These are phyloP conservation scores for Citrullus amarus DNA, from an alignment of 306 rosid genomes.

Conservation along the genomic window DNA sequence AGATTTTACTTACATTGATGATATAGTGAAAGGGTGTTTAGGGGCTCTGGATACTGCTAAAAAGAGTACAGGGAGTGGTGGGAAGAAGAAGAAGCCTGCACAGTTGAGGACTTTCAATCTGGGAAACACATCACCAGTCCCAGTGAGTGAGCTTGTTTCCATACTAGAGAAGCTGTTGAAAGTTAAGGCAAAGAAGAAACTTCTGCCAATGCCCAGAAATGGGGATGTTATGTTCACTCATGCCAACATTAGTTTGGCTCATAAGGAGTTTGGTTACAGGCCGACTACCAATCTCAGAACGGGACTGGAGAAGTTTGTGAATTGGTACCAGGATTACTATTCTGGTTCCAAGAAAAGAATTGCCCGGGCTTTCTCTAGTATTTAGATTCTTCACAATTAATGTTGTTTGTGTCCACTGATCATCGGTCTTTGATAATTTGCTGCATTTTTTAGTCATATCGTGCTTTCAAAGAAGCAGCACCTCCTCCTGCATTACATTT, in stretches of 20 bases:
- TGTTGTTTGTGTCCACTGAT: background rate
- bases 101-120: constrained; percentile 68
- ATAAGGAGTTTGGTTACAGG: constrained; percentile 52
- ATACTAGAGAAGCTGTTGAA: constrained; percentile 74
- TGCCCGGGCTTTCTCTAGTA: constrained; percentile 21
- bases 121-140: constrained; percentile 78
- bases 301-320: constrained; percentile 69
- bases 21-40: constrained; percentile 64
- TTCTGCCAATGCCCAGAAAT: constrained; percentile 62
- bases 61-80: constrained; percentile 80
- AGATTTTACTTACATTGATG: constrained; percentile 84
- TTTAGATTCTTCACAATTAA: constrained; percentile 7
- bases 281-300: constrained; percentile 65
- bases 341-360: constrained; percentile 34
- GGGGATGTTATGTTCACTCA: constrained; percentile 82
- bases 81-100: constrained; percentile 69
- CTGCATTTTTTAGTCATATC: background rate
- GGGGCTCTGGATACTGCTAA: constrained; percentile 71
- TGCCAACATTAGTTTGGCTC: constrained; percentile 68
- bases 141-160: constrained; percentile 57
- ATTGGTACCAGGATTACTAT: constrained; percentile 57
- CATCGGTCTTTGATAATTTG: background rate
- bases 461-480: background rate
- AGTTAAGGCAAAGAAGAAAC: constrained; percentile 60
- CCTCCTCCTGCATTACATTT: constrained; percentile 7